These are phyloP conservation scores for Citrus glauca DNA, from an alignment of 345 rosid genomes.

Conservation along the genomic window DNA sequence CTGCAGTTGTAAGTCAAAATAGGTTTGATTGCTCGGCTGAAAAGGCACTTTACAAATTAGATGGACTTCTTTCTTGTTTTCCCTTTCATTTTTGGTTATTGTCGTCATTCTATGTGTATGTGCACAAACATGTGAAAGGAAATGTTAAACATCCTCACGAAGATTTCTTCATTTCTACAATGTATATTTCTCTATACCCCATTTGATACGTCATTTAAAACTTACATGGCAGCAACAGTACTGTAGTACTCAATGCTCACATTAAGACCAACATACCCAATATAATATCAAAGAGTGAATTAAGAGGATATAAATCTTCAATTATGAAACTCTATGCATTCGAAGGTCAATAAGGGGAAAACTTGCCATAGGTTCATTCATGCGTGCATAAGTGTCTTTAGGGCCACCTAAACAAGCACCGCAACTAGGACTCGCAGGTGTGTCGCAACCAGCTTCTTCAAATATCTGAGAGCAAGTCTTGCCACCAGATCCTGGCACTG, in stretches of 20 bases:
- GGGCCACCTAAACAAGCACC: constrained; percentile 99
- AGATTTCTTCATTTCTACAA: neutral
- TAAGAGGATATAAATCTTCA: neutral
- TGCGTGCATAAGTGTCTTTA: constrained; percentile 83
- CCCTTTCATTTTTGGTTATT: neutral
- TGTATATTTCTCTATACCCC: neutral
- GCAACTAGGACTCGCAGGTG: constrained; percentile 93
- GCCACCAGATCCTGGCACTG: constrained; percentile 95
- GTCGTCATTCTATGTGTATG: no score
- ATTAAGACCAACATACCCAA: neutral
- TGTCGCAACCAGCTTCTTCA: constrained; percentile 97
- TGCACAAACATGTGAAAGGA: neutral
- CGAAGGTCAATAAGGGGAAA: neutral
- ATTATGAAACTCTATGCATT: neutral
- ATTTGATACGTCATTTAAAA: neutral
- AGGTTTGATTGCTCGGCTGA: neutral
- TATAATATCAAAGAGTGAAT: neutral
- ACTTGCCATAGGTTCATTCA: constrained; percentile 81
- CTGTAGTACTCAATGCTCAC: neutral
- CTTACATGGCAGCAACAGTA: no score
- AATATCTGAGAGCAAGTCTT: constrained; percentile 96
- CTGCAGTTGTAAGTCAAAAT: neutral
- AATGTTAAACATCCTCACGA: neutral
- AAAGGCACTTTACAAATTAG: neutral
- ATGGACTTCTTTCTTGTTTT: no score